Evolutionary conservation across 495 filamentous ascomycete species (phyloP).

Genomic region (Immersiella caudata): DNA sequence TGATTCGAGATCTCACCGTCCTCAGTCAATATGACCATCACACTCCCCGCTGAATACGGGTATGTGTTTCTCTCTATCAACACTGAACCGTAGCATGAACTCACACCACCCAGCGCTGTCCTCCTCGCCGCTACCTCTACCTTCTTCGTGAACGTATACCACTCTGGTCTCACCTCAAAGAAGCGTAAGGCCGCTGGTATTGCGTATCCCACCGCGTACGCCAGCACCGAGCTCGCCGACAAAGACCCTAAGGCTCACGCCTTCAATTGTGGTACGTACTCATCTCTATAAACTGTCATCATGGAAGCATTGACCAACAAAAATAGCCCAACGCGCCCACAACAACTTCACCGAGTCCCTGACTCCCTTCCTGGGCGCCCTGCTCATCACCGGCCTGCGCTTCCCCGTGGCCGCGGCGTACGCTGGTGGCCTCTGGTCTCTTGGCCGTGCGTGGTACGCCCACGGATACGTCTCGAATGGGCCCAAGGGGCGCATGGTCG

Average conservation of each 20-base stretch:
- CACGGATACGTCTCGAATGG: slow-evolving; percentile 59
- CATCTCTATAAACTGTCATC: background rate
- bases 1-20: background rate
- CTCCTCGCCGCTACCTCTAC: slow-evolving; percentile 63
- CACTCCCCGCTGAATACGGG: slow-evolving; percentile 48
- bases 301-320: background rate
- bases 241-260: slow-evolving; percentile 54
- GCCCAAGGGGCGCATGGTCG: slow-evolving; percentile 36
- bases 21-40: slow-evolving; percentile 33
- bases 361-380: slow-evolving; percentile 57
- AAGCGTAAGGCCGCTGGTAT: slow-evolving; percentile 60
- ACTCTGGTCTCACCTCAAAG: slow-evolving; percentile 47
- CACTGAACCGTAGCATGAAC: background rate
- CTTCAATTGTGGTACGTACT: slow-evolving; percentile 52
- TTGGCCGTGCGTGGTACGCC: slow-evolving; percentile 57
- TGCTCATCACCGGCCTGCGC: slow-evolving; percentile 58
- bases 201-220: slow-evolving; percentile 67
- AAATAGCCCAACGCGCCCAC: slow-evolving; percentile 68
- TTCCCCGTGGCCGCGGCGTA: slow-evolving; percentile 58
- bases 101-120: slow-evolving; percentile 48
- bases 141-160: slow-evolving; percentile 58
- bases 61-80: slow-evolving; percentile 29
- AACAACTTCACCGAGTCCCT: slow-evolving; percentile 71
- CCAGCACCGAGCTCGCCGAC: slow-evolving; percentile 57
- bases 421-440: slow-evolving; percentile 60